These are phyloP conservation scores for Plasmodium inui DNA, from an alignment of 169 alveolate species.

Conservation along the genomic window DNA sequence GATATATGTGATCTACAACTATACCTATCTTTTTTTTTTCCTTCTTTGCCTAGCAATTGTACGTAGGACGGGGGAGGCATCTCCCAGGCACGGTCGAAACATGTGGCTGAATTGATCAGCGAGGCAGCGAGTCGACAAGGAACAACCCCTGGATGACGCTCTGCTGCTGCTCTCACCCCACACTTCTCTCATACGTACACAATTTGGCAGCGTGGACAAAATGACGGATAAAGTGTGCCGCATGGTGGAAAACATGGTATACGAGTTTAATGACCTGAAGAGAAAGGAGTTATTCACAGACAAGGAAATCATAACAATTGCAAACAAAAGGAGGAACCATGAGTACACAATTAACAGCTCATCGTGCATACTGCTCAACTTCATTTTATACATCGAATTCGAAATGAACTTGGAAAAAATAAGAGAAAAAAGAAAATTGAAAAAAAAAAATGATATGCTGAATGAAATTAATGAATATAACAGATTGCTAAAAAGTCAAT, in stretches of 20 bases:
- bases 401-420: slow-evolving; percentile 51
- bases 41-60: background rate
- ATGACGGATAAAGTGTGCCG: slow-evolving; percentile 51
- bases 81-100: background rate
- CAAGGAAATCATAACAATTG: slow-evolving; percentile 23
- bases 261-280: slow-evolving; percentile 33
- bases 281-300: slow-evolving; percentile 50
- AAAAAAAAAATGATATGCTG: slow-evolving; percentile 26
- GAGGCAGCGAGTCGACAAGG: background rate
- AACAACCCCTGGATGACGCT: background rate
- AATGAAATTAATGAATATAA: slow-evolving; percentile 42
- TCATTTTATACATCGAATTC: slow-evolving; percentile 54
- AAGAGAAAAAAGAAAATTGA: slow-evolving; percentile 35
- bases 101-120: background rate
- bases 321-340: slow-evolving; percentile 66
- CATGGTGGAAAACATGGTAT: slow-evolving; percentile 49
- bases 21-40: background rate
- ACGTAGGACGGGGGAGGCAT: background rate
- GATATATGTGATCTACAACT: background rate
- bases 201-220: background rate
- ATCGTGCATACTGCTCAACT: slow-evolving; percentile 6
- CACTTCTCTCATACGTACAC: background rate
- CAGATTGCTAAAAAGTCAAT: slow-evolving; percentile 18
- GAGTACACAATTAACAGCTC: slow-evolving; percentile 57
- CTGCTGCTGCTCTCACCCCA: background rate